phyloP scores from a whole-genome alignment of 345 rosid genomes.

The Acer saccharum region DNA sequence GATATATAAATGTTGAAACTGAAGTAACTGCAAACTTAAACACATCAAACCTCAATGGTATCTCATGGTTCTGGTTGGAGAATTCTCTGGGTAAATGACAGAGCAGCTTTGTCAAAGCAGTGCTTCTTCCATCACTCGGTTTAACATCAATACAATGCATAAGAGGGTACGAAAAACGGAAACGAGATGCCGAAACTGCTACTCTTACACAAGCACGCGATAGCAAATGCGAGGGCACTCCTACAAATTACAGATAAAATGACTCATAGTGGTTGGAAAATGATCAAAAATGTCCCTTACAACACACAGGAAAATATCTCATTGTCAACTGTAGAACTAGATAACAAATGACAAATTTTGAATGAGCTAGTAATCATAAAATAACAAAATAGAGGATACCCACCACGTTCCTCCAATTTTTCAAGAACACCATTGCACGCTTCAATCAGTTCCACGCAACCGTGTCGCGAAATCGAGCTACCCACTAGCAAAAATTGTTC shows the following conservation, averaged over 20 bases:
- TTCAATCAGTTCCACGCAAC: constrained; percentile 49
- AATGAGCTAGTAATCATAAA: not conserved
- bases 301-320: not conserved
- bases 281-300: not conserved
- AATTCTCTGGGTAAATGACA: constrained; percentile 44
- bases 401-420: constrained; percentile 52
- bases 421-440: constrained; percentile 39
- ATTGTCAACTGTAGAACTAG: not conserved
- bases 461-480: constrained; percentile 41
- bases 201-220: constrained; percentile 50
- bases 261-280: not conserved
- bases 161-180: constrained; percentile 21
- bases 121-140: constrained; percentile 28
- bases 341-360: not conserved
- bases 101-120: constrained; percentile 44
- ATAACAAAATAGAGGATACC: constrained; percentile 3
- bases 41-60: constrained; percentile 60
- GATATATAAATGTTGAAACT: not conserved
- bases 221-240: constrained; percentile 37
- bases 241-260: constrained; percentile 31
- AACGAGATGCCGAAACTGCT: constrained; percentile 50
- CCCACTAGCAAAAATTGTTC: constrained; percentile 55
- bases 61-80: constrained; percentile 33
- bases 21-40: constrained; percentile 9
- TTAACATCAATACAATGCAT: constrained; percentile 24